Evolutionary conservation across 306 rosid genomes (phyloP), one percentile per base, ranked within the genome.

Genomic region (Alnus rubra): DNA sequence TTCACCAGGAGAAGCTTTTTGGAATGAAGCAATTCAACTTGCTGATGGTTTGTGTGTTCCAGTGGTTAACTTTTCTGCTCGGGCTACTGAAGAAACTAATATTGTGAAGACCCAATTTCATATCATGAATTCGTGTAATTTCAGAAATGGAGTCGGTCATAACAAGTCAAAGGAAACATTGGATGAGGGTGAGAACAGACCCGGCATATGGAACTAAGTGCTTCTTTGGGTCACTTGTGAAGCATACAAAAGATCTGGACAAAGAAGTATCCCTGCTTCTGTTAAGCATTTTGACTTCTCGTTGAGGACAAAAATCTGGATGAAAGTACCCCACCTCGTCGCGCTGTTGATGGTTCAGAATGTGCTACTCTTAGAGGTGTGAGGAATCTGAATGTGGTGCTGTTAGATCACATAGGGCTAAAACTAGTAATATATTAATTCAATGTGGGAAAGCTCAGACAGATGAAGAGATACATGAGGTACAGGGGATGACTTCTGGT

Each of bases 1-100:
- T 92, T 95, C 98, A 7, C 97, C 98, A 30, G 98, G 98, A 78
- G 97, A 92, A 81, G 93, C 93, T 70, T 95, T 95, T 72, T 95
- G 98, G 98, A 82, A 91, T 55, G 97, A 95, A 86, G 98, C 97
- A 60, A 92, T 95, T 78, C 92, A 89, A 84, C 82, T 92, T 79
- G 98, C 90, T 30, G 98, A 95, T 85, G 94, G 96, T 86, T 79
- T 91, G 79, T 79, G 76, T 79, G 79, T 74, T 87, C 97, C 93
- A 63, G 71, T 37, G 73, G 74, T 65, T 71, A 74, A 74, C 74
- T 80, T 79, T 76, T 75, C 73, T 77, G 81, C 85, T 81, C 83
- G 73, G 80, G 88, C 78, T 54, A 67, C 78, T 33, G 93, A 81
- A 79, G 83, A 55, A 75, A 77, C 82, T 77, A 80, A 79, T 52